Base-by-base conservation (phyloP, 345 rosid species). In the Garcia nutans region DNA sequence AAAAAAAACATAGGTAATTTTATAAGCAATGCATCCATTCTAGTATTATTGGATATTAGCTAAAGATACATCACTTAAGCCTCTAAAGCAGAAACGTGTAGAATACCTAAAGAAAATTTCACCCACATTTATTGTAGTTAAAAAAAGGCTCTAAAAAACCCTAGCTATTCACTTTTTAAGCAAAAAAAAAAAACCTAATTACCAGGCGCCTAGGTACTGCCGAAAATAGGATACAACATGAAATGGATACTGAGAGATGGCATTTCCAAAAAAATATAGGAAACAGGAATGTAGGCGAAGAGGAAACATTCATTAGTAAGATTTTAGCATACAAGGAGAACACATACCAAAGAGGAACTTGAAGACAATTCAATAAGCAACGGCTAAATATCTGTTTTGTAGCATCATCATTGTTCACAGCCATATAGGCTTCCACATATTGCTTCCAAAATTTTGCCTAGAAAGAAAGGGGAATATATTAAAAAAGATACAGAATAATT, bases 361-460 rank as follows among this genome's bases (percentile, higher is more conserved):
- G 96, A 81, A 91, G 96, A 78, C 98, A 96, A 61, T 82, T 96
- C 85, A 96, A 82, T 79, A 96, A 88, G 80, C 98, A 96, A 56
- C 96, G 89, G 81, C 98, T 91, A 87, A 96, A 96, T 78, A 96
- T 89, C 80, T 88, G 97, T 77, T 84, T 96, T n/a, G 89, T 88
- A 72, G 98, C 97, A 80, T 90, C 98, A 54, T 91, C 99, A 79
- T 93, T 91, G 78, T 87, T 91, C 31, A 77, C 90, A 73, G 88
- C 86, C 97, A 96, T 93, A 71, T 88, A 83, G 47, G 92, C 96
- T 85, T 96, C 98, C 76, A 92, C 97, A 78, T 96, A 96, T 71
- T 95, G 99, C 89, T 91, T 93, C 98, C 99, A 95, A 81, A 80
- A 91, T 79, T 92, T 91, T 42, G 98, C 97, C 99, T 95, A 83